Evolutionary conservation across 352 stramenopile species (phyloP), one percentile per base, ranked within the genome.

Genomic region (Phytophthora crassamura): DNA sequence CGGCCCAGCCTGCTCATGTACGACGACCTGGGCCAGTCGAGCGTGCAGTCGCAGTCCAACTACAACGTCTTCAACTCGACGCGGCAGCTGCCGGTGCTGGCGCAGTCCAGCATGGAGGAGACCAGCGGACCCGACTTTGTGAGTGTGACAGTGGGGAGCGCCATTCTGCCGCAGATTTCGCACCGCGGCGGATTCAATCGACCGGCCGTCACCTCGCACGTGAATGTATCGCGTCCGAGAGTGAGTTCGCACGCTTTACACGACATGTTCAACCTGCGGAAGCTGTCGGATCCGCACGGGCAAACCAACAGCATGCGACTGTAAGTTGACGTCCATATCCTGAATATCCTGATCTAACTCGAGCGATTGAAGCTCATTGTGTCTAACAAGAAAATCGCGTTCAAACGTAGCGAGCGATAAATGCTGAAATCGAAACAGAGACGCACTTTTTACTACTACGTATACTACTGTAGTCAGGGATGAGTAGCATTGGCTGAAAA

Each of bases 51-150:
- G 30, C 63, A 70, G 41, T 69, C 68, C 10, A 65, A 69, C 43
- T 73, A 73, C 63, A 72, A 59, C 34, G 39, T 76, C 4, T 73
- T 70, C 32, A 59, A 53, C 41, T 76, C 68, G 8, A 59, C 46
- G 4, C 45, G 63, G 4, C 41, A 65, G 36, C 2, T 69, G 6
- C 41, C 49, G 16, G 18, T 63, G 10, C 47, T 69, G 28, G 36
- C 16, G 0, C 28, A 34, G 9, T 25, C 61, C 10, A 72, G n/a
- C 9, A 64, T 56, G 50, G 40, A 51, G 22, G 51, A 72, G 11
- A 36, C 33, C 8, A 45, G 18, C 39, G 20, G 50, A n/a, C 35
- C 50, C 5, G 56, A 72, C 28, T 72, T 64, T 16, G 57, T 72
- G 14, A 67, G 9, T 6, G 18, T 62, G 14, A 22, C 32, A 5